Conservation (phyloP, 768 basidiomycete species). For the Gautieria morchelliformis region DNA sequence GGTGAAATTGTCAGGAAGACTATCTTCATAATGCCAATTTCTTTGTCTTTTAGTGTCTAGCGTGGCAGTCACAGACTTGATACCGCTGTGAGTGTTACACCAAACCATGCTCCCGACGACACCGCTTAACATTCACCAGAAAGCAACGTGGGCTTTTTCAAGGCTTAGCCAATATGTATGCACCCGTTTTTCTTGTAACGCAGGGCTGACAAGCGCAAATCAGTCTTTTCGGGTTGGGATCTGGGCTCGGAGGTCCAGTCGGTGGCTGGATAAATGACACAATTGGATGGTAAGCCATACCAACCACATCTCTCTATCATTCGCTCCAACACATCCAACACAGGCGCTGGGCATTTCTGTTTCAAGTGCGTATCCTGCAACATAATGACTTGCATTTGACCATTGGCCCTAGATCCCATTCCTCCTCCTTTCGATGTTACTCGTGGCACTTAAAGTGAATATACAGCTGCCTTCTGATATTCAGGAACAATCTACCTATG, state of each 20-base stretch:
- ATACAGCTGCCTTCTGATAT: constrained; percentile 64
- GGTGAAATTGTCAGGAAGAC: too few species aligned
- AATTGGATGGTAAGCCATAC: constrained; percentile 63
- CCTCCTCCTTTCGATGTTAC: constrained; percentile 54
- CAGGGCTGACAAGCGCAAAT: constrained; percentile 11
- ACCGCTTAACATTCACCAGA: constrained; percentile 17
- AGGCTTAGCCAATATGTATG: constrained; percentile 82
- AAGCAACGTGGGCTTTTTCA: constrained; percentile 87
- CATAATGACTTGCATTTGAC: neutral
- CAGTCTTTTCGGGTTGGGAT: constrained; percentile 78
- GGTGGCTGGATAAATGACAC: constrained; percentile 81
- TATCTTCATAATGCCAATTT: too few species aligned
- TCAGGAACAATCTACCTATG: constrained; percentile 43
- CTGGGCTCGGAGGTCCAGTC: constrained; percentile 69
- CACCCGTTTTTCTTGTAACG: constrained; percentile 1
- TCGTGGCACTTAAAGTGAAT: constrained; percentile 72
- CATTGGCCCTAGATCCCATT: constrained; percentile 44
- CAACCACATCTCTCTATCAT: constrained; percentile 7
- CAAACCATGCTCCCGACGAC: neutral
- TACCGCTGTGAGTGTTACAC: constrained; percentile 61
- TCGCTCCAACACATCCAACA: neutral
- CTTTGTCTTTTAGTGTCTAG: constrained; percentile 50
- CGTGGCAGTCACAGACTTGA: constrained; percentile 78
- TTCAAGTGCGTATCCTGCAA: neutral
- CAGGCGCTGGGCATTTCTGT: constrained; percentile 74